A percentile compares a stretch with the other conserved stretches of the same genome.
Evolutionary conservation across 2,329 filamentous ascomycete genomes (phyloP).

Genomic region (Colletotrichum paranaense): DNA sequence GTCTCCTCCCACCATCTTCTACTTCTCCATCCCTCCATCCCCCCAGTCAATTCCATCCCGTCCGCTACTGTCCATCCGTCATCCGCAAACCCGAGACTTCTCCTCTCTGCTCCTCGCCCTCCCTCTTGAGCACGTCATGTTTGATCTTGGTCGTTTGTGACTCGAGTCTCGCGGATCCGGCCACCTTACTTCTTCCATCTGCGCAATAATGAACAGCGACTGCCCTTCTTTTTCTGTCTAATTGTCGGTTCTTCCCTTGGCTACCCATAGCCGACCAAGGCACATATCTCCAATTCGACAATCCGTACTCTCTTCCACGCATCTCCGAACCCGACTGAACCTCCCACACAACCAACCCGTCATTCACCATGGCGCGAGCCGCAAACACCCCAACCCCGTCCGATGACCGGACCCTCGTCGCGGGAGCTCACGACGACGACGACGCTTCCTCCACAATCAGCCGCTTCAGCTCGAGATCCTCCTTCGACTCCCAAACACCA

Average conservation of each 20-base stretch:
- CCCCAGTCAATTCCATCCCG: not conserved
- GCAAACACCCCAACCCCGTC: conserved; percentile 16
- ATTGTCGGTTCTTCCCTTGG: not conserved
- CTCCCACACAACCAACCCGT: not conserved
- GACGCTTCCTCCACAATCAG: conserved; percentile 36
- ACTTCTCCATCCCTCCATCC: not conserved
- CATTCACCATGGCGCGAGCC: conserved; percentile 29
- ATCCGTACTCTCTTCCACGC: not conserved
- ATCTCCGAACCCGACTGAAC: not conserved
- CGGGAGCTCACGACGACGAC: conserved; percentile 9
- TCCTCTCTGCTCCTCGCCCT: conserved; percentile 2
- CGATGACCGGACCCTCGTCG: conserved; percentile 18
- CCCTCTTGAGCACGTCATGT: conserved; percentile 6
- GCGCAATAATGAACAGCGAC: conserved; percentile 8
- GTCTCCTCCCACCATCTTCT: conserved; percentile 17
- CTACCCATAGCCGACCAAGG: not conserved
- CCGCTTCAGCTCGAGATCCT: conserved; percentile 38
- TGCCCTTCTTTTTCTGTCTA: conserved; percentile 5
- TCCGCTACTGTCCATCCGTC: not conserved
- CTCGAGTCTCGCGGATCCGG: not conserved
- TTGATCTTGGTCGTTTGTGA: not conserved
- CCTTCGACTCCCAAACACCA: conserved; percentile 33
- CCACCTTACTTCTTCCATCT: not conserved
- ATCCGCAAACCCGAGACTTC: conserved; percentile 21
- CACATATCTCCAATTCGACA: not conserved